Conservation (phyloP, 805 yeast genomes). For the Diddensiella transvaalensis region DNA sequence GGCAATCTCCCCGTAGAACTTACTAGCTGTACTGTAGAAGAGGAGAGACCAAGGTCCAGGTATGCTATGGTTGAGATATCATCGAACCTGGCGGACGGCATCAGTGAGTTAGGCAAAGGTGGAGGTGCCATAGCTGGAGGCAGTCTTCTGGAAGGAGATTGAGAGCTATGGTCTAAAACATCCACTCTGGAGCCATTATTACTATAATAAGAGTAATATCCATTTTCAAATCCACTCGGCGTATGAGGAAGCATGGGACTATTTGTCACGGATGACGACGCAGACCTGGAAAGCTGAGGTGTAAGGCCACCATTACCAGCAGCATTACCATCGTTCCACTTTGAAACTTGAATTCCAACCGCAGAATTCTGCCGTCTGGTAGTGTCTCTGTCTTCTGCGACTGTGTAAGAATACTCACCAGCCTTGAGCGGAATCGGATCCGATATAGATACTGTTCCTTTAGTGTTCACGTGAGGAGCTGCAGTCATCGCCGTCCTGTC, state of each 20-base stretch:
- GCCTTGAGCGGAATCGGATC: not conserved
- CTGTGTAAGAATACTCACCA: not conserved
- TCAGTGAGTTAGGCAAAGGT: constrained; percentile 5
- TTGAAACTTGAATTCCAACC: not conserved
- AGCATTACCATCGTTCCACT: no score
- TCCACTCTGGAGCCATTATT: not conserved
- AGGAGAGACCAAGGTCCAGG: constrained; percentile 22
- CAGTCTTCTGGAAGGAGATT: not conserved
- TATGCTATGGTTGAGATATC: constrained; percentile 17
- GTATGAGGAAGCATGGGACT: not conserved
- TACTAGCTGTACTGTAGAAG: constrained; percentile 17
- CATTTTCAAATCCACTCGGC: not conserved
- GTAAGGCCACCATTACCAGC: not conserved
- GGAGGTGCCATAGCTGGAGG: constrained; percentile 8
- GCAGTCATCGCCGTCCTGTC: not conserved
- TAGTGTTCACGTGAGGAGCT: not conserved
- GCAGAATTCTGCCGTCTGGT: not conserved
- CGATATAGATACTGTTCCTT: not conserved
- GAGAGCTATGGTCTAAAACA: not conserved
- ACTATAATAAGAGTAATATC: not conserved
- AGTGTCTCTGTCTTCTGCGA: not conserved
- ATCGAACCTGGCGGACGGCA: constrained; percentile 2
- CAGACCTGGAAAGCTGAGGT: not conserved
- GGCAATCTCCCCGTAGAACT: constrained; percentile 29
- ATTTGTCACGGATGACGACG: not conserved